Evolutionary conservation across 2,329 filamentous ascomycete genomes (phyloP).

Genomic region (Aspergillus unguis): DNA sequence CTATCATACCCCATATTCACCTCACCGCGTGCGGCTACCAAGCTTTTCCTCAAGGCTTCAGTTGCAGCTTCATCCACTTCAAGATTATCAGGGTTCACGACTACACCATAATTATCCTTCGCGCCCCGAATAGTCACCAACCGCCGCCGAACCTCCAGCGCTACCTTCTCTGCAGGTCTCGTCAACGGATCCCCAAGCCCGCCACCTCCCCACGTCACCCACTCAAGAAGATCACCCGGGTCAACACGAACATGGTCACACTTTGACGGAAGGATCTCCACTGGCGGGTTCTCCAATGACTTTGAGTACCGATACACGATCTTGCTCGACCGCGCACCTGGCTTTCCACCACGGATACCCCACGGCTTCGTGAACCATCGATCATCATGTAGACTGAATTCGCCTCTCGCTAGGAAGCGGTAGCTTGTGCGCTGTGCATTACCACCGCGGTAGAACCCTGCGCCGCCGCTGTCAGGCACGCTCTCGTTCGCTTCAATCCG

Average conservation of each 20-base stretch:
- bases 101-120: constrained; percentile 45
- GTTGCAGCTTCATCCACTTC: constrained; percentile 39
- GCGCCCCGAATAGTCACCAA: constrained; percentile 46
- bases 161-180: constrained; percentile 44
- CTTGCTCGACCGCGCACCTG: constrained; percentile 45
- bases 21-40: constrained; percentile 21
- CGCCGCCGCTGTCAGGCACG: constrained; percentile 48
- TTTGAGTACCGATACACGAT: constrained; percentile 42
- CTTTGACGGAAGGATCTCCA: constrained; percentile 44
- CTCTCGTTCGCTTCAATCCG: constrained; percentile 50
- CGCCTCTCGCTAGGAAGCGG: constrained; percentile 45
- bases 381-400: constrained; percentile 50
- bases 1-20: constrained; percentile 35
- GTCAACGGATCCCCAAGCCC: constrained; percentile 48
- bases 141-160: constrained; percentile 45
- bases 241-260: constrained; percentile 48
- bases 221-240: constrained; percentile 49
- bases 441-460: constrained; percentile 48
- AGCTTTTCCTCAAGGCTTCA: constrained; percentile 30
- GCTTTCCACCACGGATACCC: constrained; percentile 48
- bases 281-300: constrained; percentile 30
- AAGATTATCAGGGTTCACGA: constrained; percentile 37
- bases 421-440: constrained; percentile 50
- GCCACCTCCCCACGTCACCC: constrained; percentile 51
- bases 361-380: constrained; percentile 51